These are phyloP conservation scores for Tubosaeta sp. DNA, from an alignment of 768 basidiomycete species.

Conservation along the genomic window DNA sequence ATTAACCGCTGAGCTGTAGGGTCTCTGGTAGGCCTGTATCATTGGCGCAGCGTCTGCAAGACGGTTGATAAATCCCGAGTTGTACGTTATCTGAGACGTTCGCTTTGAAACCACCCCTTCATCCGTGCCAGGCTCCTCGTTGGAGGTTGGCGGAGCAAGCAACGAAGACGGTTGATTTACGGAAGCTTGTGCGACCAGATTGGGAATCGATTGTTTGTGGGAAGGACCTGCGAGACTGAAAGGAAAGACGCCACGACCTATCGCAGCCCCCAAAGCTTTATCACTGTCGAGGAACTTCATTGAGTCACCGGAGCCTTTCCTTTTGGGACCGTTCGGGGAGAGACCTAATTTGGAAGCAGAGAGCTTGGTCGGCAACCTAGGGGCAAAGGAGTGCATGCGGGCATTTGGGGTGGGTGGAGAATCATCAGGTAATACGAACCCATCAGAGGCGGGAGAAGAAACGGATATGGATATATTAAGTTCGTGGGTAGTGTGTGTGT, in stretches of 20 bases:
- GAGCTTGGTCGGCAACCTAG: constrained; percentile 66
- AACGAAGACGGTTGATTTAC: constrained; percentile 39
- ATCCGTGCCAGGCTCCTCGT: constrained; percentile 38
- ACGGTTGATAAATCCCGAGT: constrained; percentile 74
- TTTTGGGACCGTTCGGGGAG: constrained; percentile 49
- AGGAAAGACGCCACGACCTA: constrained; percentile 27
- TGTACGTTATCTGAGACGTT: constrained; percentile 74
- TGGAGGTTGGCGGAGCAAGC: constrained; percentile 47
- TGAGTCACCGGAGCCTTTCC: constrained; percentile 45
- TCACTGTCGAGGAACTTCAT: constrained; percentile 32
- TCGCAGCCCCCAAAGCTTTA: constrained; percentile 6
- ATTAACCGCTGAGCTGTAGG: constrained; percentile 31
- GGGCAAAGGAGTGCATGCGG: constrained; percentile 68
- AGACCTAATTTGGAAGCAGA: constrained; percentile 47
- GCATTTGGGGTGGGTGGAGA: constrained; percentile 46
- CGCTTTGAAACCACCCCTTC: constrained; percentile 45
- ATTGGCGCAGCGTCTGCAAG: constrained; percentile 48
- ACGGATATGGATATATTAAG: constrained; percentile 45
- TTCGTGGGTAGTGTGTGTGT: constrained; percentile 18
- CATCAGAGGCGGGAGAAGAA: constrained; percentile 40
- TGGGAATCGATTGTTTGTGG: constrained; percentile 25
- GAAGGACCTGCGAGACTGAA: constrained; percentile 28
- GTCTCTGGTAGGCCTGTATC: constrained; percentile 26
- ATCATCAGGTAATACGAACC: constrained; percentile 29
- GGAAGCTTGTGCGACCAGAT: constrained; percentile 6